Evolutionary conservation across 257 asterid species (phyloP).

Genomic region (Oldenlandia corymbosa): DNA sequence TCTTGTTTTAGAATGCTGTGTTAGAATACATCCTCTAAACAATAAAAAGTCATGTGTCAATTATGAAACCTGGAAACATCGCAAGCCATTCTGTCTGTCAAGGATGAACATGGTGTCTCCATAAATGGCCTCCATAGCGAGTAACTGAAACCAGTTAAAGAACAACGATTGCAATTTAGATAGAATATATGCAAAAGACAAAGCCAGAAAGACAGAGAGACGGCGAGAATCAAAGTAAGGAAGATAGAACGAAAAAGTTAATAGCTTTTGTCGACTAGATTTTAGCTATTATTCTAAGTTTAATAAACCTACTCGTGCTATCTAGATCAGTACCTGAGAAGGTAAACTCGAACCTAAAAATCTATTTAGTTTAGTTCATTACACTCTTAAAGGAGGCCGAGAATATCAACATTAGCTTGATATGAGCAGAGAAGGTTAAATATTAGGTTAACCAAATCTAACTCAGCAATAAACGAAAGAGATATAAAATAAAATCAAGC

Average conservation of each 20-base stretch:
- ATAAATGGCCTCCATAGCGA: slow-evolving; percentile 78
- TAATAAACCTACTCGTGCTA: not conserved
- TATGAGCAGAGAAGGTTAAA: not conserved
- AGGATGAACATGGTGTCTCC: slow-evolving; percentile 57
- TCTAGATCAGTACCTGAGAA: not conserved
- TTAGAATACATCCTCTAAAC: slow-evolving; percentile 9
- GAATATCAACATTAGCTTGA: not conserved
- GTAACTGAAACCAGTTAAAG: slow-evolving; percentile 47
- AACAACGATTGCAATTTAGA: not conserved
- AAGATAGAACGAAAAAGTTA: not conserved
- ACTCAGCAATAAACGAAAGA: no score
- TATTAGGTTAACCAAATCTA: no score
- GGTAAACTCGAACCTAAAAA: not conserved
- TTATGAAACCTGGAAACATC: slow-evolving; percentile 60
- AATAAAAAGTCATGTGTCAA: not conserved
- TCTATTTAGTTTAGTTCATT: not conserved
- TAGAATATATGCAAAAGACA: not conserved
- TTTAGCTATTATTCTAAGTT: not conserved
- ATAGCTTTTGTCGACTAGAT: not conserved
- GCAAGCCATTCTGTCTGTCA: slow-evolving; percentile 50
- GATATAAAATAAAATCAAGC: no score
- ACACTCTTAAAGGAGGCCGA: not conserved
- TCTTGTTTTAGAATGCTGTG: no score
- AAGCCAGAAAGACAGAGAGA: slow-evolving; percentile 6
- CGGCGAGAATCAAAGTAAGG: not conserved